These are phyloP conservation scores for Dioscorea alata DNA, from an alignment of 106 monocot species.

Conservation along the genomic window DNA sequence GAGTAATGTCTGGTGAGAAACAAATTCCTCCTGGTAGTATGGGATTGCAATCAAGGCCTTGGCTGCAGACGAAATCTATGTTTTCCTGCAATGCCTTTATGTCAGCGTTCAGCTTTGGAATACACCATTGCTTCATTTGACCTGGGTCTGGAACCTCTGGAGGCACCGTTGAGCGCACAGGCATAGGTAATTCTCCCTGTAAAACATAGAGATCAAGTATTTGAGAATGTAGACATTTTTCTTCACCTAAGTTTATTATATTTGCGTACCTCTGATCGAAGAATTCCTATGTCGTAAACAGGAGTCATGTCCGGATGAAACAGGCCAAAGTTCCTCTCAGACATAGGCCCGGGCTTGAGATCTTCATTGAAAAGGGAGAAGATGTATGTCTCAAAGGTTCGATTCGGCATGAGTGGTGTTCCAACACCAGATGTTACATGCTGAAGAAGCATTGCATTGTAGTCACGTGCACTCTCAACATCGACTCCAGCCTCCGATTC, in stretches of 20 bases:
- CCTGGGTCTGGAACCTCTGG: neutral
- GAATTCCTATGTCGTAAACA: slow-evolving; percentile 18
- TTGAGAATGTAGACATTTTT: neutral
- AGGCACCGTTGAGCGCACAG: neutral
- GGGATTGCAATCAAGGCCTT: slow-evolving; percentile 14
- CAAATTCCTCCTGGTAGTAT: slow-evolving; percentile 16
- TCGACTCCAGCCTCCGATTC: slow-evolving; percentile 32
- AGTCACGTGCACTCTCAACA: slow-evolving; percentile 40
- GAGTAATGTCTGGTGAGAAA: slow-evolving; percentile 8
- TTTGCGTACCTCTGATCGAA: slow-evolving; percentile 1
- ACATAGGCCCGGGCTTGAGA: slow-evolving; percentile 63
- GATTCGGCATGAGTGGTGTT: slow-evolving; percentile 75
- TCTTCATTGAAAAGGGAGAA: slow-evolving; percentile 75
- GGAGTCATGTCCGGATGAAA: slow-evolving; percentile 18
- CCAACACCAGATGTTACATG: slow-evolving; percentile 45
- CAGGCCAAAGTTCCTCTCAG: slow-evolving; percentile 65
- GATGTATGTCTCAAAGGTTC: slow-evolving; percentile 60
- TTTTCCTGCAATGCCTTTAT: slow-evolving; percentile 9
- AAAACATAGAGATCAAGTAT: neutral
- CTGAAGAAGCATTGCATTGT: slow-evolving; percentile 43
- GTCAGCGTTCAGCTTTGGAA: slow-evolving; percentile 7
- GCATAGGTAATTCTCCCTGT: no score
- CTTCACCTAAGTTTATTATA: neutral
- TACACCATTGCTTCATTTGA: slow-evolving; percentile 10
- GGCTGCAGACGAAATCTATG: slow-evolving; percentile 24